phyloP scores from a whole-genome alignment of 805 yeast species.

The Phaffomyces opuntiae region DNA sequence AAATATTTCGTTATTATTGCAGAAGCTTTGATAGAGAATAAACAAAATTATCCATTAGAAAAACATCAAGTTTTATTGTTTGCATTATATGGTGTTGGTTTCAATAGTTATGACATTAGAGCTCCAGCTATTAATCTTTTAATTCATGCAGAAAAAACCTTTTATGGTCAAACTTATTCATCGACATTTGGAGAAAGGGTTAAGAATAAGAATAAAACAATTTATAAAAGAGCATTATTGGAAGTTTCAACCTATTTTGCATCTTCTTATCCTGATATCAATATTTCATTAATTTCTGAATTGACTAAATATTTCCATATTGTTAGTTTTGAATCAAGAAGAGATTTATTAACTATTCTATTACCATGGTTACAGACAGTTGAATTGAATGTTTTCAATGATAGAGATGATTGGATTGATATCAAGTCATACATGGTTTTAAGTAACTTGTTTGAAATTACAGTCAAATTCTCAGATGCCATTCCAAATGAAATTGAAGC shows the following conservation, averaged over 20 bases:
- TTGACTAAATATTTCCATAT: conserved; percentile 62
- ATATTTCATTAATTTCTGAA: conserved; percentile 60
- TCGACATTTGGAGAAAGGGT: conserved; percentile 62
- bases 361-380: conserved; percentile 92
- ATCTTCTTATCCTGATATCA: conserved; percentile 47
- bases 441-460: conserved; percentile 75
- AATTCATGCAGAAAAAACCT: conserved; percentile 53
- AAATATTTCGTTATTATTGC: conserved; percentile 69
- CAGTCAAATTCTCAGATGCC: conserved; percentile 64
- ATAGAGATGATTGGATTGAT: conserved; percentile 31
- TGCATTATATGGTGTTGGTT: conserved; percentile 74
- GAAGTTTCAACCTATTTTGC: conserved; percentile 75
- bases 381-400: conserved; percentile 42
- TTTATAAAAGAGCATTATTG: conserved; percentile 80
- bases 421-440: conserved; percentile 56
- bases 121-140: conserved; percentile 67
- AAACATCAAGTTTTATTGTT: conserved; percentile 67
- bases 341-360: conserved; percentile 73
- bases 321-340: conserved; percentile 50
- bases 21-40: conserved; percentile 49
- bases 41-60: conserved; percentile 36
- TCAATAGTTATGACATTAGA: conserved; percentile 61
- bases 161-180: conserved; percentile 47
- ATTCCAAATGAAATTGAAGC: conserved; percentile 89
- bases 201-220: conserved; percentile 69